These are phyloP conservation scores for Fraxinus albicans DNA, from an alignment of 305 asterid species.

Conservation along the genomic window DNA sequence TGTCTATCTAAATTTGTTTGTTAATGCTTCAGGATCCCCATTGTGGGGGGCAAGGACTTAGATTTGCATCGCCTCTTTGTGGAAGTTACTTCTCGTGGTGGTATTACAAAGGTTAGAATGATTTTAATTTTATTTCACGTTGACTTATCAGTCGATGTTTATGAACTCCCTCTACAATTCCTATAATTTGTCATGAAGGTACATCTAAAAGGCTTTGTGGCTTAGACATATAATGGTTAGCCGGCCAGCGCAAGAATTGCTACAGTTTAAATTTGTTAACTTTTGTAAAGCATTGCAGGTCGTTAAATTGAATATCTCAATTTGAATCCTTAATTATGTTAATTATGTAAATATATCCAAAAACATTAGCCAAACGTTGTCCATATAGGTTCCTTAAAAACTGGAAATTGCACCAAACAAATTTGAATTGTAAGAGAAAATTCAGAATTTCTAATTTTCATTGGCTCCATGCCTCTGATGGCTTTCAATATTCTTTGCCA, in stretches of 20 bases:
- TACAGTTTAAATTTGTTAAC: background rate
- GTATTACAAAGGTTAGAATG: constrained; percentile 58
- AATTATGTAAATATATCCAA: background rate
- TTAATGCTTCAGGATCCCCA: constrained; percentile 58
- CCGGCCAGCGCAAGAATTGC: background rate
- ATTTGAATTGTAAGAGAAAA: background rate
- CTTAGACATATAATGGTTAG: background rate
- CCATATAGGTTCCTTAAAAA: background rate
- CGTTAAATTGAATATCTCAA: background rate
- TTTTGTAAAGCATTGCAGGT: background rate
- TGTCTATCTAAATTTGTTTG: background rate
- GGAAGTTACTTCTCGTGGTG: constrained; percentile 87
- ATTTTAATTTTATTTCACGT: background rate
- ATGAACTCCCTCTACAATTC: background rate
- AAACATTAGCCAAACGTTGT: background rate
- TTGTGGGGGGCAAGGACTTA: constrained; percentile 70
- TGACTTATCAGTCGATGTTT: background rate
- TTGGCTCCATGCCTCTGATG: background rate
- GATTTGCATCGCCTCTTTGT: constrained; percentile 83
- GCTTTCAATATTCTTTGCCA: background rate
- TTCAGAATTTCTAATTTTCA: background rate
- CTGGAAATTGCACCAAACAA: background rate
- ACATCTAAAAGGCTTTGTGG: background rate
- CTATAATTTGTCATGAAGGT: background rate
- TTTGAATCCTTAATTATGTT: background rate